Conservation (phyloP, 2,329 filamentous ascomycete species). For the Epichloe typhina region DNA sequence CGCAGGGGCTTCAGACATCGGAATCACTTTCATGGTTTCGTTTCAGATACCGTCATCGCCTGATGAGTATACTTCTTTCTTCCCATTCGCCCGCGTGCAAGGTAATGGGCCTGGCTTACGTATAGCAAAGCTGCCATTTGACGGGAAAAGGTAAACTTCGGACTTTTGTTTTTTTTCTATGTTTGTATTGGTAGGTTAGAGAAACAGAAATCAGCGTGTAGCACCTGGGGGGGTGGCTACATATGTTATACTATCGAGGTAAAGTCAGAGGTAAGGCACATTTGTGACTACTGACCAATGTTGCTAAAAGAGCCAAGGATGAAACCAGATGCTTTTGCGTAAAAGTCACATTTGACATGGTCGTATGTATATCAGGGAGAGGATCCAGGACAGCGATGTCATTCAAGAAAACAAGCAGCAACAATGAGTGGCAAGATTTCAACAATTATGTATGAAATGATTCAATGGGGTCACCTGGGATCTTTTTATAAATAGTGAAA, state of each 20-base stretch:
- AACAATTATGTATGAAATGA: not conserved
- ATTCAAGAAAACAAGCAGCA: not conserved
- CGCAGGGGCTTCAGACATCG: not conserved
- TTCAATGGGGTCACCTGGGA: constrained; percentile 13
- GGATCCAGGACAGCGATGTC: not conserved
- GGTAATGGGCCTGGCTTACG: not conserved
- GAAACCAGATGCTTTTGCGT: not conserved
- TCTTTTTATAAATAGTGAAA: constrained; percentile 6
- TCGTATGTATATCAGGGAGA: not conserved
- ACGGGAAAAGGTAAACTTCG: constrained; percentile 9
- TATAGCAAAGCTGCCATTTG: constrained; percentile 7
- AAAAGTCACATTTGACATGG: not conserved
- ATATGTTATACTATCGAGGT: constrained; percentile 22
- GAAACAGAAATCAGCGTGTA: constrained; percentile 3
- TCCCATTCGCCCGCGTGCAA: not conserved
- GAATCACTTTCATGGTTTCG: not conserved
- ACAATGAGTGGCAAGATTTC: not conserved
- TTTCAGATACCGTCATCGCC: not conserved
- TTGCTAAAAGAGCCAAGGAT: not conserved
- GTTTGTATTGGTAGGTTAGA: constrained; percentile 8
- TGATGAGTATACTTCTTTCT: not conserved
- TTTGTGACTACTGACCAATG: constrained; percentile 22
- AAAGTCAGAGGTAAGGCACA: constrained; percentile 44
- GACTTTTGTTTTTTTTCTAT: not conserved
- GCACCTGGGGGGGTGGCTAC: constrained; percentile 3